Base-by-base conservation (phyloP, 2,329 filamentous ascomycete species). In the Zymoseptoria crescenta region DNA sequence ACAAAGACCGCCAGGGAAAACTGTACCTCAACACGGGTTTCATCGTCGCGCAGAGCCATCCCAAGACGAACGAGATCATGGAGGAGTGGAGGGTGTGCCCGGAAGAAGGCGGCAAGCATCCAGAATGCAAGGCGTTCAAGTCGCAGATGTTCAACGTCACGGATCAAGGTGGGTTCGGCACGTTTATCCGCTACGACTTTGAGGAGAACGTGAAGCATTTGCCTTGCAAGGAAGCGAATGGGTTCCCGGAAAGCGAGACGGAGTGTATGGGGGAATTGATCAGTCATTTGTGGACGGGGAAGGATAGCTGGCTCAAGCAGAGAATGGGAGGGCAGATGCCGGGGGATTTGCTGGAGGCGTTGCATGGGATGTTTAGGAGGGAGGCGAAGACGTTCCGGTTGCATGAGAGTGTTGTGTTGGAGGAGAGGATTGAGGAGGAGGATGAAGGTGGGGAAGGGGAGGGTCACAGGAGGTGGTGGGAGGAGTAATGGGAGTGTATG, bases 141-240 rank as follows among this genome's bases (percentile, higher is more conserved):
- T 7, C 21, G 13, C 50, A 54, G 9, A 27, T 41, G n/a, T 28
- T 49, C 27, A 30, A 30, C 13, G 52, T 49, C n/a, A 59, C 57
- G n/a, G 57, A 59, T 35, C 57, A 59, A 30, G 57, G 51, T n/a
- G 57, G 57, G 9, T 59, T 59, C 28, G 57, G 57, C 13, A 59
- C 53, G 20, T 59, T 50, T 28, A 53, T 59, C 13, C 57, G 57
- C 13, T 59, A 59, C 19, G 57, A 59, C 9, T 59, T 55, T 20
- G 19, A 53, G 13, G 52, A 51, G 28, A 51, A 41, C 28, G 54
- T 59, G 19, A 53, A 21, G 29, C 45, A 49, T 20, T 45, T 59
- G 10, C 48, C 41, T 30, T 59, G 57, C 48, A 27, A 49, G 13
- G 52, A 59, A 35, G 57, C 53, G 51, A 59, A 59, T 51, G 57